These are phyloP conservation scores for Hyphopichia fennica DNA, from an alignment of 1,139 yeast genomes.

Conservation along the genomic window DNA sequence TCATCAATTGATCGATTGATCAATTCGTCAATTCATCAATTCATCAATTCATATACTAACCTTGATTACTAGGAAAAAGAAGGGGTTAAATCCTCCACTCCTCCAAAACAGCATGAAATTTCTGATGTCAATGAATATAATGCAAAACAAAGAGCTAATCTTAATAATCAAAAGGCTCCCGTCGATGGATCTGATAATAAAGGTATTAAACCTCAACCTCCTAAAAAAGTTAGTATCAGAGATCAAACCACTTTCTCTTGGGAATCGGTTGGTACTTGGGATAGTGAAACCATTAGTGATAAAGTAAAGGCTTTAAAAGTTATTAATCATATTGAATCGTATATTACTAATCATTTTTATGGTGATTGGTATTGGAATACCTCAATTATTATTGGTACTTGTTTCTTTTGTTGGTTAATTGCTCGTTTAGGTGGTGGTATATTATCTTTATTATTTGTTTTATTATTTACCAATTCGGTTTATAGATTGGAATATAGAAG, in stretches of 20 bases:
- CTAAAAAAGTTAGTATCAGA: conserved; percentile 22
- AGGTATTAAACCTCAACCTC: conserved; percentile 10
- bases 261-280: conserved; percentile 46
- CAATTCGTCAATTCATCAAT: neutral
- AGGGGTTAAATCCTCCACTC: neutral
- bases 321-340: conserved; percentile 47
- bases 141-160: conserved; percentile 17
- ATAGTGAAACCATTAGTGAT: conserved; percentile 19
- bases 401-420: conserved; percentile 66
- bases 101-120: conserved; percentile 16
- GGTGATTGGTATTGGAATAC: conserved; percentile 76
- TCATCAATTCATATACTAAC: neutral
- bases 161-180: conserved; percentile 16
- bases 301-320: conserved; percentile 25
- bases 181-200: conserved; percentile 22
- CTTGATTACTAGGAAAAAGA: conserved; percentile 4
- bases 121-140: conserved; percentile 35
- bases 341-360: conserved; percentile 64
- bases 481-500: conserved; percentile 72
- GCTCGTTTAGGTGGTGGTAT: conserved; percentile 60
- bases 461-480: conserved; percentile 62
- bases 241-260: conserved; percentile 40
- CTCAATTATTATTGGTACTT: conserved; percentile 63
- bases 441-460: conserved; percentile 56
- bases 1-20: neutral